A percentile compares a stretch with the other conserved stretches of the same genome.
Evolutionary conservation across 2,329 filamentous ascomycete genomes (phyloP).

Genomic region (Exophiala alcalophila): DNA sequence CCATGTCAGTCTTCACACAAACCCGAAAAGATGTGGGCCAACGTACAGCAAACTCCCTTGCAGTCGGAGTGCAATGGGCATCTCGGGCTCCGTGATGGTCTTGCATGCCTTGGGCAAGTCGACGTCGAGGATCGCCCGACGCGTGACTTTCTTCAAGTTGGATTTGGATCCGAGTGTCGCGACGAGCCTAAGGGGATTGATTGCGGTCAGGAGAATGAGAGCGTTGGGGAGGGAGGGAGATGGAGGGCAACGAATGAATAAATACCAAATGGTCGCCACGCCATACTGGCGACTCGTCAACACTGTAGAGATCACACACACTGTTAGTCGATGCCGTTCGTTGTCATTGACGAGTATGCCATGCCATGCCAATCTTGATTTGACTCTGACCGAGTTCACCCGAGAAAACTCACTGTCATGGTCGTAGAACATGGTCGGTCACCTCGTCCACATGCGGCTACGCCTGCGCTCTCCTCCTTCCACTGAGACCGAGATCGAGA

Average conservation of each 20-base stretch:
- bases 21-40: neutral
- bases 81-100: conserved; percentile 80
- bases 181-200: conserved; percentile 66
- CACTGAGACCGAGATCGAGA: no score
- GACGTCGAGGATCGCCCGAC: conserved; percentile 84
- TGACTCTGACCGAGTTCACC: no score
- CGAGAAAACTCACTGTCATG: conserved; percentile 70
- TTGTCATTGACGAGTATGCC: no score
- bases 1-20: conserved; percentile 13
- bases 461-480: no score
- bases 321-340: no score
- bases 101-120: conserved; percentile 81
- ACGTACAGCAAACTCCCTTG: conserved; percentile 79
- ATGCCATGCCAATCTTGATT: no score
- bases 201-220: neutral
- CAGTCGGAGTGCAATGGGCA: conserved; percentile 83
- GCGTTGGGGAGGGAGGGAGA: neutral
- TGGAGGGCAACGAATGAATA: neutral
- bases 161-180: conserved; percentile 79
- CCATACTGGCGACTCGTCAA: conserved; percentile 85
- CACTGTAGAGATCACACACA: conserved; percentile 57
- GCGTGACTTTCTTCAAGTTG: conserved; percentile 68
- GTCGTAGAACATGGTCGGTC: conserved; percentile 98
- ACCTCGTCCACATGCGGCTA: no score
- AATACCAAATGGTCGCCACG: conserved; percentile 87